Evolutionary conservation across 1,284 basidiomycete species (phyloP), one percentile per base, ranked within the genome.

Genomic region (Cerrena zonata): DNA sequence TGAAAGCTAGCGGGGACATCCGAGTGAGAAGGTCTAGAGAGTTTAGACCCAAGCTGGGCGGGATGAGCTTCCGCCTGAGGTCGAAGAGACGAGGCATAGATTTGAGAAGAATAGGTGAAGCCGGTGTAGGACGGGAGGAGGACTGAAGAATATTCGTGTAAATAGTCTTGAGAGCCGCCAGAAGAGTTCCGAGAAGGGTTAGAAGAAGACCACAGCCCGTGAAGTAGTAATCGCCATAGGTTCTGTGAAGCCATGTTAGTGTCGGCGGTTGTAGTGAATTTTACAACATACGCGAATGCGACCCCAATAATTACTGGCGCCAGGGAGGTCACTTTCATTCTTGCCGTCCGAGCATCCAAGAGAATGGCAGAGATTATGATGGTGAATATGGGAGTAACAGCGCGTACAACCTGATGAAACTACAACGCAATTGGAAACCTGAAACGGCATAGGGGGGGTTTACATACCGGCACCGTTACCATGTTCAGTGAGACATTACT

Each of bases 371-470:
- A 84, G 54, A 95, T 79, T 42, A 85, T 50, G 56, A 94, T 86
- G 2, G 89, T 93, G 71, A 96, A 96, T 48, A 96, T 77, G 0
- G 94, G 94, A 0, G 93, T 89, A 4, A 89, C 81, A 1, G 93
- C 89, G n/a, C 94, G 86, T 27, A 96, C 84, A 48, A 96, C 91
- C 74, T 96, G 94, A 66, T 97, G 94, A 61, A 96, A 93, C 90
- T 94, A 58, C 0, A 44, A 18, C 21, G 26, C 22, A 41, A 37
- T n/a, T n/a, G n/a, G n/a, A n/a, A n/a, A n/a, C n/a, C n/a, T n/a
- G n/a, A n/a, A n/a, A n/a, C n/a, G n/a, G n/a, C n/a, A n/a, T n/a
- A n/a, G n/a, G n/a, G n/a, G n/a, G n/a, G n/a, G n/a, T n/a, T n/a
- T 5, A 82, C 89, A 61, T 55, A 93, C 91, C 1, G 94, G 93